Evolutionary conservation across 2,329 filamentous ascomycete genomes (phyloP).

Genomic region (Akanthomyces dipterigenus): DNA sequence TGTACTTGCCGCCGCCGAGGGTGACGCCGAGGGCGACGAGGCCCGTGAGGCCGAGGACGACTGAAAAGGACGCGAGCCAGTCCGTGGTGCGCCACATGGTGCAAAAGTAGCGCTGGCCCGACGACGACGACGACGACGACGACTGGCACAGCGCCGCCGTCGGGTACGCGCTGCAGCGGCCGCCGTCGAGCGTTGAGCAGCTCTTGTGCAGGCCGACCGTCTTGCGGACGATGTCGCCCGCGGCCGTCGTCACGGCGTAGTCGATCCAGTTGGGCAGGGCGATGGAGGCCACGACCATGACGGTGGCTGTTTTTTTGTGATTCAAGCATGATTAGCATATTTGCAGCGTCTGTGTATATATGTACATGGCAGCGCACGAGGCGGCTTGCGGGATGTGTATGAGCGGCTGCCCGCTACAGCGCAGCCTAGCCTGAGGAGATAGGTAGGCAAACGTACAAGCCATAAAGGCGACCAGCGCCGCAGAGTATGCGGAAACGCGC

Average conservation of each 20-base stretch:
- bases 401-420: too few species aligned
- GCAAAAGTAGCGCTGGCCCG: constrained; percentile 67
- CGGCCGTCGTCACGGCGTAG: constrained; percentile 48
- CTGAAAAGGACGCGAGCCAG: constrained; percentile 78
- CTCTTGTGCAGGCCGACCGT: constrained; percentile 73
- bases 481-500: constrained; percentile 35
- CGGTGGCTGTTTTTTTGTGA: constrained; percentile 49
- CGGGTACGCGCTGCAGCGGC: constrained; percentile 45
- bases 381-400: too few species aligned
- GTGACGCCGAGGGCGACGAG: constrained; percentile 76
- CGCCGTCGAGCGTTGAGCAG: constrained; percentile 64
- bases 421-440: neutral
- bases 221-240: constrained; percentile 43
- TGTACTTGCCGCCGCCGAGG: constrained; percentile 69
- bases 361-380: too few species aligned
- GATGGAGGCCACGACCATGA: constrained; percentile 64
- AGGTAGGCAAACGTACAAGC: constrained; percentile 33
- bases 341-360: neutral
- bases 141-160: constrained; percentile 27
- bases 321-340: neutral
- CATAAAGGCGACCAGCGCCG: constrained; percentile 35
- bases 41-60: constrained; percentile 73
- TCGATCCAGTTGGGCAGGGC: constrained; percentile 65
- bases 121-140: too few species aligned
- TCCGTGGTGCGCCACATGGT: constrained; percentile 84